A percentile compares a stretch with the other conserved stretches of the same genome.
Evolutionary conservation across 2,329 filamentous ascomycete genomes (phyloP).

Genomic region (Pestalotiopsis sp.): DNA sequence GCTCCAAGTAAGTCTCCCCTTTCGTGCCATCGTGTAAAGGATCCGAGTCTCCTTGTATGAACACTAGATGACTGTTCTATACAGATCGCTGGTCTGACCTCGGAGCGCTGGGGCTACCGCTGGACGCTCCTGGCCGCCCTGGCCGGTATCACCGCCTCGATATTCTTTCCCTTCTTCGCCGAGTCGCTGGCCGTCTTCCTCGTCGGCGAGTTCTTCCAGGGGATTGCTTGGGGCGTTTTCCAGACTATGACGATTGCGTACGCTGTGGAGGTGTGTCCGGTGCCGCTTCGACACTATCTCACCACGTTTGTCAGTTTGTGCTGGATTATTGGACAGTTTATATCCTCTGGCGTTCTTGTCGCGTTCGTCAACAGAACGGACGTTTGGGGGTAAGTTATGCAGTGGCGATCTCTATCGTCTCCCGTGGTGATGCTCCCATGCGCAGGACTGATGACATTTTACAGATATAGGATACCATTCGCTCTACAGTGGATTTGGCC

Average conservation of each 20-base stretch:
- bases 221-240: slow-evolving; percentile 58
- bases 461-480: slow-evolving; percentile 53
- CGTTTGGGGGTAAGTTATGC: slow-evolving; percentile 58
- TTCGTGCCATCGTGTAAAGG: neutral
- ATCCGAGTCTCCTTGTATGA: too few species aligned
- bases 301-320: slow-evolving; percentile 79
- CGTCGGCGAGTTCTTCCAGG: slow-evolving; percentile 36
- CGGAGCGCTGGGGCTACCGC: slow-evolving; percentile 37
- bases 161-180: slow-evolving; percentile 41
- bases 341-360: slow-evolving; percentile 74
- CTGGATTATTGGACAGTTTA: slow-evolving; percentile 74
- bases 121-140: slow-evolving; percentile 39
- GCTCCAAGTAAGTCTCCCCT: slow-evolving; percentile 19
- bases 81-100: slow-evolving; percentile 40
- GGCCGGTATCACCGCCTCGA: slow-evolving; percentile 33
- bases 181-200: slow-evolving; percentile 31
- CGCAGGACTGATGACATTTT: slow-evolving; percentile 35
- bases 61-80: too few species aligned
- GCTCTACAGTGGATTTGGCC: slow-evolving; percentile 81
- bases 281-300: slow-evolving; percentile 67
- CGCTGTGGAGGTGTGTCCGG: slow-evolving; percentile 73
- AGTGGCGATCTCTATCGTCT: too few species aligned
- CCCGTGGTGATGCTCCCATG: slow-evolving; percentile 28
- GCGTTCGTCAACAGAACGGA: slow-evolving; percentile 66
- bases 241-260: slow-evolving; percentile 65